A percentile compares a stretch with the other conserved stretches of the same genome.
These are phyloP conservation scores for Phytophthora pistaciae DNA, from an alignment of 352 stramenopile species.

Conservation along the genomic window DNA sequence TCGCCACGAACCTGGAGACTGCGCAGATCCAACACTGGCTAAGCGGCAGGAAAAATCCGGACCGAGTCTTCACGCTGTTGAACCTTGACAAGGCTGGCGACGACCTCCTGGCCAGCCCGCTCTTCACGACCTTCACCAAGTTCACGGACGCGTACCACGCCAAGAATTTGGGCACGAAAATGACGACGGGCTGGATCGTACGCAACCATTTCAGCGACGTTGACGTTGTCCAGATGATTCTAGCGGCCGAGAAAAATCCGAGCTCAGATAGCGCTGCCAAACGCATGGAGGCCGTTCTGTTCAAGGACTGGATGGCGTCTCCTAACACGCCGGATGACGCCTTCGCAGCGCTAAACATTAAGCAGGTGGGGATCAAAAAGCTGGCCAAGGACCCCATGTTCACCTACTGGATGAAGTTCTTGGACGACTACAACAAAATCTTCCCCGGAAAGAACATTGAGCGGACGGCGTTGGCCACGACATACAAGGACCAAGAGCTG, in stretches of 20 bases:
- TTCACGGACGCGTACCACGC: background rate
- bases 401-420: background rate
- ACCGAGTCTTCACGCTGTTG: too few species aligned
- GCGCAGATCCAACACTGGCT: background rate
- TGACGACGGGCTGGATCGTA: too few species aligned
- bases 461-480: background rate
- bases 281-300: background rate
- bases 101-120: too few species aligned
- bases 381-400: background rate
- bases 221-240: background rate
- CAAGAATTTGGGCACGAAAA: too few species aligned
- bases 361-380: background rate
- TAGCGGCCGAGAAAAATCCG: background rate
- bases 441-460: background rate
- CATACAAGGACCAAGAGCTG: too few species aligned
- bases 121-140: too few species aligned
- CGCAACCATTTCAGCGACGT: background rate
- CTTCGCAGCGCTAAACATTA: background rate
- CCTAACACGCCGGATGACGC: background rate
- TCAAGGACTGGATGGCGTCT: background rate
- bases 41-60: too few species aligned
- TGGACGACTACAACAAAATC: conserved; percentile 1
- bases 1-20: background rate
- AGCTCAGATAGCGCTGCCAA: background rate
- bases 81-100: too few species aligned